Evolutionary conservation across 2,329 filamentous ascomycete genomes (phyloP).

Genomic region (Ascochyta fabae): DNA sequence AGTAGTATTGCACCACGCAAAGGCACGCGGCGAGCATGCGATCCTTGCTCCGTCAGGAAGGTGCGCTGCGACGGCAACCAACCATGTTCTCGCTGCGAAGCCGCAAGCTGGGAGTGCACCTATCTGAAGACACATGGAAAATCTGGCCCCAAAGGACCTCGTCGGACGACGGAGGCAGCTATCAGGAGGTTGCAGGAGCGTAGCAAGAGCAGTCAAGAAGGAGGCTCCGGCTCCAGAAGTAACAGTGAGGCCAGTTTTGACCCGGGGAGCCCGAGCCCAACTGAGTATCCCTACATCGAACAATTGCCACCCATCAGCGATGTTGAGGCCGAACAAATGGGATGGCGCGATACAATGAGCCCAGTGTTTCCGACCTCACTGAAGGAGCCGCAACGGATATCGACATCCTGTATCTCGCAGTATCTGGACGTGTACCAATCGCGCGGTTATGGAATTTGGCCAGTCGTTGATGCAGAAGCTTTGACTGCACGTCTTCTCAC

Average conservation of each 20-base stretch:
- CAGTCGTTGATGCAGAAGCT: constrained; percentile 42
- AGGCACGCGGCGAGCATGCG: constrained; percentile 46
- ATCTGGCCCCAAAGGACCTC: constrained; percentile 45
- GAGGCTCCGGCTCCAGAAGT: constrained; percentile 33
- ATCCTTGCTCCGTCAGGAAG: constrained; percentile 46
- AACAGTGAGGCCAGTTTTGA: constrained; percentile 45
- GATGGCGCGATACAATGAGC: constrained; percentile 36
- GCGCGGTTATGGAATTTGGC: constrained; percentile 45
- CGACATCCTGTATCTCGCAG: constrained; percentile 40
- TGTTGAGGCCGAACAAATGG: constrained; percentile 24
- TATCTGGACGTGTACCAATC: constrained; percentile 43
- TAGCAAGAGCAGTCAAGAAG: constrained; percentile 32
- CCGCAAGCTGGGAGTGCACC: constrained; percentile 47
- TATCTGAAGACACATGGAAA: constrained; percentile 47
- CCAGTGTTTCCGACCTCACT: constrained; percentile 22
- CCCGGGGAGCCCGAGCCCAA: constrained; percentile 36
- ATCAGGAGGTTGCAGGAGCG: constrained; percentile 43
- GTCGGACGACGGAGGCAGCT: constrained; percentile 44
- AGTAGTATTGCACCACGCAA: constrained; percentile 41
- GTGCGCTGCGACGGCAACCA: constrained; percentile 45
- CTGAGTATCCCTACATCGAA: constrained; percentile 37
- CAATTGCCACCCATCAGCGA: constrained; percentile 31
- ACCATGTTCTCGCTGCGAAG: constrained; percentile 42
- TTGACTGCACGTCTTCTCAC: constrained; percentile 43
- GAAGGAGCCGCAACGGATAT: constrained; percentile 36